Base-by-base conservation (phyloP, 768 basidiomycete species). In the Boletus tylopilopsis region DNA sequence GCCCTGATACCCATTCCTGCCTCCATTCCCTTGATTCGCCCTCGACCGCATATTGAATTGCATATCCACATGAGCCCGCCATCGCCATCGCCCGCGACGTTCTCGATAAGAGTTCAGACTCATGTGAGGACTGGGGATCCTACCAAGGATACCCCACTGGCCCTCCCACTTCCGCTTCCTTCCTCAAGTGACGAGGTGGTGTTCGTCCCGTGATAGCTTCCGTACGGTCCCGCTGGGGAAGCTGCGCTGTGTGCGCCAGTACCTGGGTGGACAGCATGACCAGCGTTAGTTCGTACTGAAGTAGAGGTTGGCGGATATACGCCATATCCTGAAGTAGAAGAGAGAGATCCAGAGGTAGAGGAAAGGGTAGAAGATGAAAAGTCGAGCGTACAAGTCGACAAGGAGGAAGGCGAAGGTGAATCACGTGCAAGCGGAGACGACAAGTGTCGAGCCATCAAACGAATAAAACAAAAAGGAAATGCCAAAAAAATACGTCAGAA, bases 211-310 rank as follows among this genome's bases (percentile, higher is more conserved):
- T 38, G 57, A 44, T 62, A 49, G 29, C 59, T 63, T 10, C 50
- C 59, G 25, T 50, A 63, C 0, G 67, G 68, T 24, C 52, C 57
- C 4, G 56, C 50, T 0, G 65, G 65, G 0, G 65, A 67, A 13
- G 30, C 50, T 0, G 61, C 56, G 15, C 51, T 52, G 19, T 57
- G 36, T 25, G 44, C 47, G 36, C 46, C 58, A 15, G 46, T 46
- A 10, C 60, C 65, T 68, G 44, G 38, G 11, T 25, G 15, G 5
- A 33, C 8, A 24, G 37, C 16, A 41, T 11, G 16, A n/a, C 33
- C 30, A 2, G 38, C 11, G 35, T 67, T 9, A 65, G 63, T 23
- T 19, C 40, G 24, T 33, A 44, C 22, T 9, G 48, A 18, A 22
- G 27, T 1, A 16, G 50, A 11, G 9, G 43, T 23, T 5, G 45